A percentile compares a stretch with the other conserved stretches of the same genome.
Conservation (phyloP, 1,284 basidiomycete species). For the Rugosomyces carneus region DNA sequence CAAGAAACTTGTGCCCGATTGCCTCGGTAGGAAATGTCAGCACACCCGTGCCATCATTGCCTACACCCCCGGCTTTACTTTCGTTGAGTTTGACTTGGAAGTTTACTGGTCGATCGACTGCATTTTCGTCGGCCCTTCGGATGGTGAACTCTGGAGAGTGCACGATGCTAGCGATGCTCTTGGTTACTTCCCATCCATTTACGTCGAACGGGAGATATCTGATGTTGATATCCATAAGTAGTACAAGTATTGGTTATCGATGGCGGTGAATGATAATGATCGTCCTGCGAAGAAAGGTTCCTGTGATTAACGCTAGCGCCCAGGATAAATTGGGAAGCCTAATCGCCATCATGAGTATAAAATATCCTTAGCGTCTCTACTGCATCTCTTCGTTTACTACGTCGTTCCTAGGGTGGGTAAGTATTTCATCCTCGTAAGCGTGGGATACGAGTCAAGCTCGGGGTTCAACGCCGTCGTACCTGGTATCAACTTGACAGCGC, state of each 20-base stretch:
- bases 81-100: constrained; percentile 49
- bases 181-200: constrained; percentile 51
- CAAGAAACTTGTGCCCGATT: constrained; percentile 42
- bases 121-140: constrained; percentile 27
- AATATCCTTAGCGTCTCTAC: too few relatives aligned
- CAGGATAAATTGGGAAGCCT: neutral
- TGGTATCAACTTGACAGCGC: too few relatives aligned
- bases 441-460: too few relatives aligned
- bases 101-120: constrained; percentile 37
- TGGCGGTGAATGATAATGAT: neutral
- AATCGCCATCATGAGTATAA: neutral
- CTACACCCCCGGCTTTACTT: constrained; percentile 41
- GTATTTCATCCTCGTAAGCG: too few relatives aligned
- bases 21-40: constrained; percentile 39
- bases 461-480: too few relatives aligned
- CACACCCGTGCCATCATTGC: constrained; percentile 52
- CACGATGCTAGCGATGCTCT: constrained; percentile 45
- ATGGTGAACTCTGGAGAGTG: constrained; percentile 48
- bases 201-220: constrained; percentile 39
- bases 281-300: neutral
- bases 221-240: constrained; percentile 54
- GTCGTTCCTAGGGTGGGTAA: too few relatives aligned
- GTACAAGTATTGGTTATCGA: constrained; percentile 4
- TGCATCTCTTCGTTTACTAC: too few relatives aligned
- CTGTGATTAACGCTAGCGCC: neutral